Evolutionary conservation across 352 stramenopile species (phyloP).

Genomic region (Phytopythium chamaehyphon): DNA sequence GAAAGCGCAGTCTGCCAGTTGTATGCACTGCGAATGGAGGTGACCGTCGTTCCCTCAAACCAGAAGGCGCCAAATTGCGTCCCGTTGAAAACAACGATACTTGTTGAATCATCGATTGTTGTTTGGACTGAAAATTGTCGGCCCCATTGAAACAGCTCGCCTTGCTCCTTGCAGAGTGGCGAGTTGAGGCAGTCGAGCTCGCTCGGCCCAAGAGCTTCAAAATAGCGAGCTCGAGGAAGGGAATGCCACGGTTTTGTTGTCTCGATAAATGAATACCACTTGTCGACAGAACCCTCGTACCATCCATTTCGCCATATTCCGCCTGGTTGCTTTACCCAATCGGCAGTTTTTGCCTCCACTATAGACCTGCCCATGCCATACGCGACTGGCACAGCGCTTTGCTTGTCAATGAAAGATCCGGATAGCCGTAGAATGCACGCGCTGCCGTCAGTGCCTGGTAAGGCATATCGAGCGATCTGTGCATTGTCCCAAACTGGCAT

Average conservation of each 20-base stretch:
- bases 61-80: slow-evolving; percentile 21
- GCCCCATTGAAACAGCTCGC: not conserved
- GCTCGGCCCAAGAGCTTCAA: not conserved
- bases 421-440: slow-evolving; percentile 6
- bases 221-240: not conserved
- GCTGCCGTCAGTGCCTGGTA: slow-evolving; percentile 27
- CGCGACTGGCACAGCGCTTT: not conserved
- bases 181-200: slow-evolving; percentile 1
- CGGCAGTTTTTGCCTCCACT: slow-evolving; percentile 2
- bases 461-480: slow-evolving; percentile 9
- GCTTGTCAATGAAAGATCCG: slow-evolving; percentile 2
- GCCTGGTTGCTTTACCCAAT: slow-evolving; percentile 10
- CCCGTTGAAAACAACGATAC: slow-evolving; percentile 7
- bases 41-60: slow-evolving; percentile 4
- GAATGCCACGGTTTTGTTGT: not conserved
- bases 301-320: slow-evolving; percentile 22
- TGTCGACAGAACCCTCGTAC: slow-evolving; percentile 19
- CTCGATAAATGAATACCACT: slow-evolving; percentile 17
- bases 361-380: not conserved
- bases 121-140: not conserved
- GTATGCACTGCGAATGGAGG: slow-evolving; percentile 13
- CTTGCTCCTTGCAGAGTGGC: not conserved
- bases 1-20: slow-evolving; percentile 26
- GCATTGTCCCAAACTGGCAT: slow-evolving; percentile 40
- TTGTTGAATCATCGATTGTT: not conserved